phyloP scores from a whole-genome alignment of 106 monocot genomes.

The Dioscorea alata region DNA sequence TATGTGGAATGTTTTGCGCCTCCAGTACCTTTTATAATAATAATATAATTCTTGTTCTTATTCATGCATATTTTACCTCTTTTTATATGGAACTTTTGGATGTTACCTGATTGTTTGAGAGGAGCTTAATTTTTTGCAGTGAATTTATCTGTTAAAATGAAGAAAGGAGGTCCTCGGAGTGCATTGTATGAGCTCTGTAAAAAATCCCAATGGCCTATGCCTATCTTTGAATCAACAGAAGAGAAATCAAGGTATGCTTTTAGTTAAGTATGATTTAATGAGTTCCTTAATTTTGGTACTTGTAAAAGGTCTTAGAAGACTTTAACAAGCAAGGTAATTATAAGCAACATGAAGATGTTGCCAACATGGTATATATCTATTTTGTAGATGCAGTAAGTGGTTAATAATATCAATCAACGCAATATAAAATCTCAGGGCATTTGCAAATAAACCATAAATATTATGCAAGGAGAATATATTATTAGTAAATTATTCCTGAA shows the following conservation, averaged over 20 bases:
- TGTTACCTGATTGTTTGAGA: neutral
- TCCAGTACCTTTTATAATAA: neutral
- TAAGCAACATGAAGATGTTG: too few relatives aligned
- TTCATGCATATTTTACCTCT: neutral
- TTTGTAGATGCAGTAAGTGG: neutral
- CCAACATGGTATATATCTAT: neutral
- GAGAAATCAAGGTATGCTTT: slow-evolving; percentile 28
- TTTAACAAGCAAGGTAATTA: too few relatives aligned
- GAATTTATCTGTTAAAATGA: slow-evolving; percentile 42
- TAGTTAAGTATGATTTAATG: neutral
- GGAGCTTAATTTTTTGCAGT: slow-evolving; percentile 27
- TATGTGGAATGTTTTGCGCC: neutral
- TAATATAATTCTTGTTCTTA: neutral
- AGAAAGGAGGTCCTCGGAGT: slow-evolving; percentile 83
- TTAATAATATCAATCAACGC: neutral
- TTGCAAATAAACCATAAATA: neutral
- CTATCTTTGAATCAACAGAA: slow-evolving; percentile 40
- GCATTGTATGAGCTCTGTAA: slow-evolving; percentile 75
- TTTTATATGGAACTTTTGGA: neutral
- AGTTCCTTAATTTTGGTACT: neutral
- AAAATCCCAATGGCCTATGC: slow-evolving; percentile 70
- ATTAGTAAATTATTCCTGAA: too few relatives aligned
- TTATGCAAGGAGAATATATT: neutral
- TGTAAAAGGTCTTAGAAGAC: too few relatives aligned
- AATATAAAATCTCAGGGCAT: neutral